phyloP scores from a whole-genome alignment of 176 grass and related monocot species.

The Eragrostis curvula region DNA sequence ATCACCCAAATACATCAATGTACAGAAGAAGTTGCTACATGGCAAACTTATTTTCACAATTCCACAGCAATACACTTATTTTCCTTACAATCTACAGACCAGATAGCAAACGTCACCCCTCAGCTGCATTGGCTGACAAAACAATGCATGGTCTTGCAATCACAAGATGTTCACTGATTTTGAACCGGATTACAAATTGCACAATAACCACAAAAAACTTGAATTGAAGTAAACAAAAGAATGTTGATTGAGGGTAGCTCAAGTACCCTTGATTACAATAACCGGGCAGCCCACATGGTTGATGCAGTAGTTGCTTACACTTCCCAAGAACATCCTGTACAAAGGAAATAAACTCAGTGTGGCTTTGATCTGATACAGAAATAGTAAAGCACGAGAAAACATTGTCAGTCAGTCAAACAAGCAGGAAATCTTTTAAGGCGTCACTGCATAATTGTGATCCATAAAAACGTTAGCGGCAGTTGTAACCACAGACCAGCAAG shows the following conservation, averaged over 20 bases:
- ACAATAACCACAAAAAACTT: slow-evolving; percentile 19
- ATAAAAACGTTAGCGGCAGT: background rate
- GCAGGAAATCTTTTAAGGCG: background rate
- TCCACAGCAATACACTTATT: background rate
- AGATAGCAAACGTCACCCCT: background rate
- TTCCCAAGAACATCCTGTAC: slow-evolving; percentile 81
- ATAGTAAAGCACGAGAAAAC: background rate
- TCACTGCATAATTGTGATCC: background rate
- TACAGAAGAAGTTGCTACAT: slow-evolving; percentile 31
- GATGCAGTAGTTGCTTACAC: slow-evolving; percentile 83
- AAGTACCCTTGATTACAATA: slow-evolving; percentile 73
- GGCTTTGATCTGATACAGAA: background rate
- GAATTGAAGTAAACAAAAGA: slow-evolving; percentile 25
- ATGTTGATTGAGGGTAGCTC: slow-evolving; percentile 25
- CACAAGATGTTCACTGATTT: background rate
- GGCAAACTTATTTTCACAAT: slow-evolving; percentile 41
- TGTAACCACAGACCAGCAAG: background rate
- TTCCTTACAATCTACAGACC: background rate
- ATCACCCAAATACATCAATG: slow-evolving; percentile 22
- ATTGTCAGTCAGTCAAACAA: background rate
- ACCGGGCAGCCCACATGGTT: slow-evolving; percentile 76
- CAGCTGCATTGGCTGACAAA: background rate
- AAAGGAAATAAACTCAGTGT: slow-evolving; percentile 8
- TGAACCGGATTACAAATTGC: background rate
- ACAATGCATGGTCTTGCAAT: background rate